Percentiles rank a stretch among this genome's conserved stretches.
phyloP scores from a whole-genome alignment of 352 stramenopile species.

The Phytophthora hybrid region DNA sequence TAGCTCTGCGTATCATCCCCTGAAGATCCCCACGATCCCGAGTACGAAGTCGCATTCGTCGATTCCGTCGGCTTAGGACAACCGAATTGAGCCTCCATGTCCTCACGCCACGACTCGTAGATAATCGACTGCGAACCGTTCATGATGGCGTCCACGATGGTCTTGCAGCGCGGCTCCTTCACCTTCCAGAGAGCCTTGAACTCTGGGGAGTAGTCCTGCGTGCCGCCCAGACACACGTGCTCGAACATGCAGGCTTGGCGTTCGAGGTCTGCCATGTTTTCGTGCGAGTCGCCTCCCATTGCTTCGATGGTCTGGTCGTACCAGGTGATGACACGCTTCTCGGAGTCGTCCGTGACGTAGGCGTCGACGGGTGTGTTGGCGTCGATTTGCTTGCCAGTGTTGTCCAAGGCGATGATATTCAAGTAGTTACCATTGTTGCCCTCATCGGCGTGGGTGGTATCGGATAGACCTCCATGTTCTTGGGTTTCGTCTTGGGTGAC shows the following conservation, averaged over 20 bases:
- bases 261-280: slow-evolving; percentile 62
- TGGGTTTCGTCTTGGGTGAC: slow-evolving; percentile 20
- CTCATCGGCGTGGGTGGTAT: slow-evolving; percentile 36
- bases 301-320: slow-evolving; percentile 51
- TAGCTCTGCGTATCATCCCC: neutral
- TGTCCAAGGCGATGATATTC: slow-evolving; percentile 26
- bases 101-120: slow-evolving; percentile 44
- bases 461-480: slow-evolving; percentile 23
- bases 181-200: slow-evolving; percentile 61
- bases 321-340: slow-evolving; percentile 50
- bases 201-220: slow-evolving; percentile 50
- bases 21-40: neutral
- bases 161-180: slow-evolving; percentile 52
- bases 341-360: slow-evolving; percentile 42
- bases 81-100: slow-evolving; percentile 50
- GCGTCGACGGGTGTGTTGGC: slow-evolving; percentile 19
- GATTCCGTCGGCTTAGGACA: slow-evolving; percentile 43
- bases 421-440: slow-evolving; percentile 31
- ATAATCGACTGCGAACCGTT: slow-evolving; percentile 44
- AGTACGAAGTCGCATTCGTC: slow-evolving; percentile 13
- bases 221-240: slow-evolving; percentile 59
- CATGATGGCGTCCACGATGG: slow-evolving; percentile 53
- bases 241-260: slow-evolving; percentile 68
- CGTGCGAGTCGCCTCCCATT: slow-evolving; percentile 42
- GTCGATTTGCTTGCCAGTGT: slow-evolving; percentile 18